These are phyloP conservation scores for Panicum virgatum DNA, from an alignment of 202 grass and related monocot genomes.

Conservation along the genomic window DNA sequence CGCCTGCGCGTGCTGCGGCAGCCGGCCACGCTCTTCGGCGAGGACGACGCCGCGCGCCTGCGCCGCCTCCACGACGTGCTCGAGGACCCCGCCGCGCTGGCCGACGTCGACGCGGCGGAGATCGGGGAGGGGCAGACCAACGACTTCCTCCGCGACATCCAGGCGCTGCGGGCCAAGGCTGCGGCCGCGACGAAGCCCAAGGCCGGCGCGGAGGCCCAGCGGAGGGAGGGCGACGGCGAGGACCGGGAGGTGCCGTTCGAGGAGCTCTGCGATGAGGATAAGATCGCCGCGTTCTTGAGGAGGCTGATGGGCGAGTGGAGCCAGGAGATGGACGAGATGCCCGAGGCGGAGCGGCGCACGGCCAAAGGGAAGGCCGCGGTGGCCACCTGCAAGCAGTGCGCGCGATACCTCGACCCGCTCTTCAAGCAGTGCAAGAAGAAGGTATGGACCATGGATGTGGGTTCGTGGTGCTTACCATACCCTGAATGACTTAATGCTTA, in stretches of 20 bases:
- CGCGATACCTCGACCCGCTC: slow-evolving; percentile 67
- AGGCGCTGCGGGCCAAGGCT: slow-evolving; percentile 36
- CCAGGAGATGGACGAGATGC: slow-evolving; percentile 67
- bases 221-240: slow-evolving; percentile 1
- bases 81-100: slow-evolving; percentile 41
- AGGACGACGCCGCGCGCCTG: slow-evolving; percentile 59
- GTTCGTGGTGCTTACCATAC: not conserved
- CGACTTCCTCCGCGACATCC: slow-evolving; percentile 72
- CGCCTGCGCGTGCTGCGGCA: slow-evolving; percentile 62
- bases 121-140: slow-evolving; percentile 80
- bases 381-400: slow-evolving; percentile 74
- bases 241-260: slow-evolving; percentile 5
- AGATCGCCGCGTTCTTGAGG: slow-evolving; percentile 70
- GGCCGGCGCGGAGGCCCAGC: not conserved
- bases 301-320: slow-evolving; percentile 63
- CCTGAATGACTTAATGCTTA: not conserved
- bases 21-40: slow-evolving; percentile 65
- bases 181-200: slow-evolving; percentile 25
- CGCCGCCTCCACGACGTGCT: slow-evolving; percentile 47
- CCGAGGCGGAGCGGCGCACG: slow-evolving; percentile 60
- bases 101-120: slow-evolving; percentile 52
- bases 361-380: slow-evolving; percentile 66
- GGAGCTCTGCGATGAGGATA: slow-evolving; percentile 62
- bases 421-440: slow-evolving; percentile 75
- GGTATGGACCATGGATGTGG: slow-evolving; percentile 26